A percentile compares a stretch with the other conserved stretches of the same genome.
Conservation (phyloP, 139 green algal species). For the Eudorina sp. region DNA sequence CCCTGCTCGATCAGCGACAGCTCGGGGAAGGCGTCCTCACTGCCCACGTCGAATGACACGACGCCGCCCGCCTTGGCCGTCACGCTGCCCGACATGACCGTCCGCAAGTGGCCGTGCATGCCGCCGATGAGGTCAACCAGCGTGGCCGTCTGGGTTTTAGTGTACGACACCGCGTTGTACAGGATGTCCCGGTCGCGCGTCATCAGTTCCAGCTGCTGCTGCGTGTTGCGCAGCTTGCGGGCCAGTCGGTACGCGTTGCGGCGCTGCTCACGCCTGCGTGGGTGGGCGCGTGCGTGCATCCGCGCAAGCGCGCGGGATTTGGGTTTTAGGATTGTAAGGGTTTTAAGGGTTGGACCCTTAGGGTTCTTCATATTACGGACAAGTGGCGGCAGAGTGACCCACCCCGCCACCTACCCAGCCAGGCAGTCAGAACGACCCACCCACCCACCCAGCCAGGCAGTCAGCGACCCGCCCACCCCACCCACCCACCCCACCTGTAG, state of each 20-base stretch:
- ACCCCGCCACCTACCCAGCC: no score
- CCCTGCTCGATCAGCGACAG: conserved; percentile 48
- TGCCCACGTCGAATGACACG: background rate
- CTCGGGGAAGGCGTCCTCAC: conserved; percentile 36
- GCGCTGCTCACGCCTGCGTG: conserved; percentile 37
- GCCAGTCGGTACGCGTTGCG: conserved; percentile 45
- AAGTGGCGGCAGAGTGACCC: no score
- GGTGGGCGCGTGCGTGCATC: background rate
- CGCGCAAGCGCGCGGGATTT: background rate
- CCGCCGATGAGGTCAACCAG: conserved; percentile 48
- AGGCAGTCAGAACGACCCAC: no score
- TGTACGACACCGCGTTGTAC: conserved; percentile 48
- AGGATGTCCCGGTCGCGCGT: conserved; percentile 51
- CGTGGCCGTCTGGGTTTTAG: conserved; percentile 39
- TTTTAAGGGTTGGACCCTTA: no score
- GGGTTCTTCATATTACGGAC: no score
- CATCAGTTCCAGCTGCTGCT: conserved; percentile 55
- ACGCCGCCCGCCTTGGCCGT: background rate
- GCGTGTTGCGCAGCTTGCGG: conserved; percentile 55
- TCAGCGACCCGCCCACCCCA: background rate
- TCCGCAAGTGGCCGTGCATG: conserved; percentile 36
- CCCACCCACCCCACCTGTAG: conserved; percentile 2
- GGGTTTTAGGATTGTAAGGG: no score
- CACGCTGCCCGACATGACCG: background rate
- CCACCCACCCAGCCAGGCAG: no score